phyloP scores from a whole-genome alignment of 352 stramenopile genomes.

The Plasmopara viticola region DNA sequence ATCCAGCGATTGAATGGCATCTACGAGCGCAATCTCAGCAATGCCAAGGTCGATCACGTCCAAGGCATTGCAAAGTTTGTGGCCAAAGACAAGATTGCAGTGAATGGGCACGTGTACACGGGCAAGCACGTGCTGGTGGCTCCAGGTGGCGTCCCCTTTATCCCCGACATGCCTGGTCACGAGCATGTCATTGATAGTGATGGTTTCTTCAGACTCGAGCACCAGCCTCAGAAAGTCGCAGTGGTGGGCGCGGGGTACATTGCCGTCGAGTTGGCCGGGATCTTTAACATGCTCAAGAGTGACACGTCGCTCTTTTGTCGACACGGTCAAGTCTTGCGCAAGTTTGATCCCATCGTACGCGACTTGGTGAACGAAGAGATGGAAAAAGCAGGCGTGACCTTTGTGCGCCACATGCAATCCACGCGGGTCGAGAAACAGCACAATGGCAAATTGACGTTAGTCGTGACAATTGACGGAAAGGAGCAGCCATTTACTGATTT shows the following conservation, averaged over 20 bases:
- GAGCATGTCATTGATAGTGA: slow-evolving; percentile 94
- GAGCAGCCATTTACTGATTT: slow-evolving; percentile 42
- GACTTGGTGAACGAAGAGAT: slow-evolving; percentile 72
- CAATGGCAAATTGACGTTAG: slow-evolving; percentile 79
- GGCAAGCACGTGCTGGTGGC: slow-evolving; percentile 94
- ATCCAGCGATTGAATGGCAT: slow-evolving; percentile 95
- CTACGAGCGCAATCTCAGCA: slow-evolving; percentile 91
- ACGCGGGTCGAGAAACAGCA: slow-evolving; percentile 75
- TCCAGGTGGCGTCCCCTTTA: slow-evolving; percentile 84
- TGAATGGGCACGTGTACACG: slow-evolving; percentile 67
- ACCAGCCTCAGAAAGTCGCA: slow-evolving; percentile 85
- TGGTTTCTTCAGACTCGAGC: slow-evolving; percentile 95
- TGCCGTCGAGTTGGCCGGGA: slow-evolving; percentile 92
- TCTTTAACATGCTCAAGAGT: slow-evolving; percentile 91
- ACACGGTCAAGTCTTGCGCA: slow-evolving; percentile 76
- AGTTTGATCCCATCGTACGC: slow-evolving; percentile 87
- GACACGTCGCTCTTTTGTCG: slow-evolving; percentile 90
- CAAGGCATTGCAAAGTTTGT: slow-evolving; percentile 87
- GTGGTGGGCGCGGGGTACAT: slow-evolving; percentile 97
- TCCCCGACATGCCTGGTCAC: slow-evolving; percentile 79
- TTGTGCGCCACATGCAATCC: slow-evolving; percentile 49
- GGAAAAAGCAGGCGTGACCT: slow-evolving; percentile 60
- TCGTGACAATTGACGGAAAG: slow-evolving; percentile 50
- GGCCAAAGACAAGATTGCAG: slow-evolving; percentile 70
- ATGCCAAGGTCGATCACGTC: slow-evolving; percentile 85